Conservation (phyloP, 345 rosid genomes). For the Reutealis trisperma region DNA sequence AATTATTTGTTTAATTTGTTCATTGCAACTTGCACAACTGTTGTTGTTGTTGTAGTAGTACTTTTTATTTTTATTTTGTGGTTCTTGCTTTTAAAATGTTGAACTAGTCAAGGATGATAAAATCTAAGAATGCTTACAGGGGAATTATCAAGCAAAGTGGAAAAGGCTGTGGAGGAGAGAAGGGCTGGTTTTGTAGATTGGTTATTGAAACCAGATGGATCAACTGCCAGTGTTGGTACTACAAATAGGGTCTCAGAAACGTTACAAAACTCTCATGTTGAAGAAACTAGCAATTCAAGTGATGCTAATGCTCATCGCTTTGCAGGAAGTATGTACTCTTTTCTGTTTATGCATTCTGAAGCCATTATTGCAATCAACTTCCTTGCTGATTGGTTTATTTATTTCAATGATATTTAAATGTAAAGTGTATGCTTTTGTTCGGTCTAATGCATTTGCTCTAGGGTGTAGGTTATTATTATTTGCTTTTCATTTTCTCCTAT, state of each 20-base stretch:
- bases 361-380: slow-evolving; percentile 1
- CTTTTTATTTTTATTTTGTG: background rate
- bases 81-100: background rate
- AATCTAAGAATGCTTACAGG: slow-evolving; percentile 39
- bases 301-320: slow-evolving; percentile 34
- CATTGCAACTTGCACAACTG: background rate
- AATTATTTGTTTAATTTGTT: background rate
- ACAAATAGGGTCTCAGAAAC: slow-evolving; percentile 34
- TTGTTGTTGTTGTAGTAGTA: background rate
- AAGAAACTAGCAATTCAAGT: slow-evolving; percentile 36
- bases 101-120: slow-evolving; percentile 11
- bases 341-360: background rate
- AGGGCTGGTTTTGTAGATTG: slow-evolving; percentile 75
- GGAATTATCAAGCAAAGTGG: slow-evolving; percentile 46
- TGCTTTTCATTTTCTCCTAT: background rate
- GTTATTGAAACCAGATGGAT: slow-evolving; percentile 52
- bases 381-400: slow-evolving; percentile 5
- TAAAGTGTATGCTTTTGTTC: background rate
- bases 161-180: slow-evolving; percentile 59
- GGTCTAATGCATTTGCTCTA: background rate
- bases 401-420: background rate
- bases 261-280: slow-evolving; percentile 23
- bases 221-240: slow-evolving; percentile 27
- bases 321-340: slow-evolving; percentile 48
- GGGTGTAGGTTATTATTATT: background rate